A percentile compares a stretch with the other conserved stretches of the same genome.
phyloP scores from a whole-genome alignment of 306 rosid genomes.

The Chamaecrista fasciculata region DNA sequence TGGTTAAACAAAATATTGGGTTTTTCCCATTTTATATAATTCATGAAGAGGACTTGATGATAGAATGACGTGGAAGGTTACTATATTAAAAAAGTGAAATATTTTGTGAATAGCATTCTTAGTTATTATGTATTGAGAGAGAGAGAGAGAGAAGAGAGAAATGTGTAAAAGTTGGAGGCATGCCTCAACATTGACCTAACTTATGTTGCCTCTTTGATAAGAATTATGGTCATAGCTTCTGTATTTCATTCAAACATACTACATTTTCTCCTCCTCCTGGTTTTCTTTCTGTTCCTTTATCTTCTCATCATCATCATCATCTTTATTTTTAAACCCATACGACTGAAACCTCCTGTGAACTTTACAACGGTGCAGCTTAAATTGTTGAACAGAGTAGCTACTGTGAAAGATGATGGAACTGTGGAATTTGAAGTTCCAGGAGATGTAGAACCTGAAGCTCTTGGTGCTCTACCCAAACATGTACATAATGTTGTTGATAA shows the following conservation, averaged over 20 bases:
- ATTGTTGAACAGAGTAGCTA: slow-evolving; percentile 83
- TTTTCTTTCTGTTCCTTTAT: neutral
- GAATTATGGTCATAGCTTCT: slow-evolving; percentile 2
- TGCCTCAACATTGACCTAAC: neutral
- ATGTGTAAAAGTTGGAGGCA: neutral
- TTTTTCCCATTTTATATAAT: neutral
- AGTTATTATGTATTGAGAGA: neutral
- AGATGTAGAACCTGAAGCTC: slow-evolving; percentile 62
- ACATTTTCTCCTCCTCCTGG: neutral
- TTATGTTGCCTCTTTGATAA: neutral
- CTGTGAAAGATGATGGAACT: slow-evolving; percentile 90
- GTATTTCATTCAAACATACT: neutral
- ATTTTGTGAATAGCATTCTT: neutral
- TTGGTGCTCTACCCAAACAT: slow-evolving; percentile 35
- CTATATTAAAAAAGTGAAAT: neutral
- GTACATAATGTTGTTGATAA: slow-evolving; percentile 43
- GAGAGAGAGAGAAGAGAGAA: neutral
- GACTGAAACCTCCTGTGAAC: slow-evolving; percentile 26
- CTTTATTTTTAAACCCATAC: slow-evolving; percentile 20
- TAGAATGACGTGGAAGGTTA: neutral
- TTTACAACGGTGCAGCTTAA: slow-evolving; percentile 64
- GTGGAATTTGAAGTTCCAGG: slow-evolving; percentile 88
- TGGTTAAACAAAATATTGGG: neutral
- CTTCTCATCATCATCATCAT: neutral
- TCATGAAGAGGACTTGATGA: neutral